Conservation (phyloP, 305 asterid genomes). For the Solanum aculeatissimum region DNA sequence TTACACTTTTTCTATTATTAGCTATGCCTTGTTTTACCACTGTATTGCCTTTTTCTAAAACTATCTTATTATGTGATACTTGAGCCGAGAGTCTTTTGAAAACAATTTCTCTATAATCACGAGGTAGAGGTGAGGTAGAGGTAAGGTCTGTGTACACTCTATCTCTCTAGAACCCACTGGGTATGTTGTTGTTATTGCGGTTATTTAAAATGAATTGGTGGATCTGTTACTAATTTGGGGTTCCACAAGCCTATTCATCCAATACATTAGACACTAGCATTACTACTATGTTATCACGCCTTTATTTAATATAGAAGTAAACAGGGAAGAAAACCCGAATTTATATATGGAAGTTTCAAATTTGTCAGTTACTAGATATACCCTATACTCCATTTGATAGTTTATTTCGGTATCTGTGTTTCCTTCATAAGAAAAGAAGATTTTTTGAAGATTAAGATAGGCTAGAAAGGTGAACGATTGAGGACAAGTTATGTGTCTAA, state of each 20-base stretch:
- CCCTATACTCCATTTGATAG: neutral
- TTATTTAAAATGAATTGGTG: neutral
- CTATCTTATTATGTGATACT: too few species aligned
- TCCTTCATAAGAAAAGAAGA: neutral
- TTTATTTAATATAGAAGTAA: neutral
- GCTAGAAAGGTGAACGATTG: neutral
- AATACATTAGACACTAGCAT: neutral
- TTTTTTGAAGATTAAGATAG: neutral
- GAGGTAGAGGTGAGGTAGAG: too few species aligned
- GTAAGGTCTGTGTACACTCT: too few species aligned
- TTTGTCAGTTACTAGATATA: neutral
- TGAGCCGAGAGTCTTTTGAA: too few species aligned
- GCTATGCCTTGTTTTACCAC: too few species aligned
- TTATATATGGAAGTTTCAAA: neutral
- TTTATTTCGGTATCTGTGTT: neutral
- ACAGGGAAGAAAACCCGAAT: neutral
- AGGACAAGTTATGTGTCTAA: neutral
- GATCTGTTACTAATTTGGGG: neutral
- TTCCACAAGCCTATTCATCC: neutral
- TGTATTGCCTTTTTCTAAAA: too few species aligned
- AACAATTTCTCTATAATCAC: too few species aligned
- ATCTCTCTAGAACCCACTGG: too few species aligned
- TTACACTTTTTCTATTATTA: too few species aligned
- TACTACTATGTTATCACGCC: neutral
- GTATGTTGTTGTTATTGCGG: too few species aligned